These are phyloP conservation scores for Globisporangium cederbergense DNA, from an alignment of 352 stramenopile species.

Conservation along the genomic window DNA sequence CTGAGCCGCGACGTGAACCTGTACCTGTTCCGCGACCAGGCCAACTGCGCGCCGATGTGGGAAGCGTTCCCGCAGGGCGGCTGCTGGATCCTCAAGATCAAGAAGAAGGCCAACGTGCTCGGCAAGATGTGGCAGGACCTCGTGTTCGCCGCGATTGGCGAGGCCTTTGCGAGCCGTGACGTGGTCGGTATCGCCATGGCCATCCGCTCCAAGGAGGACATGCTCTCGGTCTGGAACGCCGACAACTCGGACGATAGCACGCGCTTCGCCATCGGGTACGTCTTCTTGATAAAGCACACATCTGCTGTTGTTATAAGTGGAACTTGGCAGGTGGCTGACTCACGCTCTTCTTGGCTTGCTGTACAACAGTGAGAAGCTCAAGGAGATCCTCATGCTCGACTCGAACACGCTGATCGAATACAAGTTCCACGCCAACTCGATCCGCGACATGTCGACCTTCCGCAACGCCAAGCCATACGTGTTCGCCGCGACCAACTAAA, in stretches of 20 bases:
- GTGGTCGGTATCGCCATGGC: slow-evolving; percentile 92
- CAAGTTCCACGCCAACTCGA: slow-evolving; percentile 92
- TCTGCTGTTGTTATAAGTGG: slow-evolving; percentile 7
- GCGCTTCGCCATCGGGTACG: slow-evolving; percentile 78
- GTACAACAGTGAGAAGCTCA: slow-evolving; percentile 84
- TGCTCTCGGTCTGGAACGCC: slow-evolving; percentile 93
- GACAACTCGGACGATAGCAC: slow-evolving; percentile 89
- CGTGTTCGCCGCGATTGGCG: slow-evolving; percentile 89
- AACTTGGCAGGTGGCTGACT: not conserved
- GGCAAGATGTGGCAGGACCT: slow-evolving; percentile 95
- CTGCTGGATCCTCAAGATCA: slow-evolving; percentile 95
- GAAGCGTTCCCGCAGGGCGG: slow-evolving; percentile 91
- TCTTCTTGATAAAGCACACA: not conserved
- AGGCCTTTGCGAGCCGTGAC: slow-evolving; percentile 89
- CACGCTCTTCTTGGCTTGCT: not conserved
- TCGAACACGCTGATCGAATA: slow-evolving; percentile 94
- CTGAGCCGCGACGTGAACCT: slow-evolving; percentile 91
- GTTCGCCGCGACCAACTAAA: slow-evolving; percentile 68
- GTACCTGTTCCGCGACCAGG: slow-evolving; percentile 91
- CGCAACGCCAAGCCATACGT: slow-evolving; percentile 92
- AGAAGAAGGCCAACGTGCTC: slow-evolving; percentile 92
- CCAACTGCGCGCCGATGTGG: slow-evolving; percentile 89
- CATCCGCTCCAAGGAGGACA: slow-evolving; percentile 92
- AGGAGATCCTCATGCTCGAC: slow-evolving; percentile 93
- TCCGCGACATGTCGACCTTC: slow-evolving; percentile 93